Percentiles rank a stretch among this genome's conserved stretches.
Evolutionary conservation across 2,329 filamentous ascomycete genomes (phyloP).

Genomic region (Akanthomyces uredinophilus): DNA sequence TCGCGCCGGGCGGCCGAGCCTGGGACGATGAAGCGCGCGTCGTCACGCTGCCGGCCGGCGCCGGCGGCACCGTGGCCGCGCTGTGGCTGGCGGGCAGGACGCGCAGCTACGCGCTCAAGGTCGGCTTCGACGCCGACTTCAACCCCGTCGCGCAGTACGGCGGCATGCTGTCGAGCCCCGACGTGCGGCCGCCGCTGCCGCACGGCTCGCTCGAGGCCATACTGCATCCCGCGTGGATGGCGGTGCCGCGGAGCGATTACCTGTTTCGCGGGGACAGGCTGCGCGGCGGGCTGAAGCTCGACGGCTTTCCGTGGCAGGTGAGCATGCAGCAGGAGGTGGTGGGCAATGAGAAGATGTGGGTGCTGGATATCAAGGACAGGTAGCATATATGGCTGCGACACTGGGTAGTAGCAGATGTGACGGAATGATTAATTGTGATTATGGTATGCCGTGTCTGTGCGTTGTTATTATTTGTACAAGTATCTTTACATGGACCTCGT

Average conservation of each 20-base stretch:
- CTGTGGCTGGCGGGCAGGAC: neutral
- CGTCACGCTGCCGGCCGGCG: conserved; percentile 8
- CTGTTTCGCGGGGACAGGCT: conserved; percentile 3
- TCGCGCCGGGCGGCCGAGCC: neutral
- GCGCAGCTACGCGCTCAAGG: conserved; percentile 7
- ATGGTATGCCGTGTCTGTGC: neutral
- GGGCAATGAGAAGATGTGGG: conserved; percentile 4
- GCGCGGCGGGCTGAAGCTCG: neutral
- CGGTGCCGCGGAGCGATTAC: neutral
- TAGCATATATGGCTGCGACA: neutral
- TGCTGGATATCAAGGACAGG: conserved; percentile 8
- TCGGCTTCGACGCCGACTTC: conserved; percentile 14
- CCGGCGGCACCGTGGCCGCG: conserved; percentile 2
- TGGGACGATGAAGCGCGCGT: conserved; percentile 10
- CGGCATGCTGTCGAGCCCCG: conserved; percentile 8
- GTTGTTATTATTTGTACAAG: neutral
- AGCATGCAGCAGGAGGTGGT: neutral
- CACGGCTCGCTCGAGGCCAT: conserved; percentile 1
- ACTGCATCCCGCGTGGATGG: conserved; percentile 6
- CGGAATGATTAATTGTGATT: neutral
- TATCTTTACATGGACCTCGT: neutral
- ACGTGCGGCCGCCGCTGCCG: neutral
- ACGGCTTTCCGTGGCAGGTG: neutral
- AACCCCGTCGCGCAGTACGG: conserved; percentile 12
- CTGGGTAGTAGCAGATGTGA: neutral